Evolutionary conservation across 1,284 basidiomycete species (phyloP).

Genomic region (Rhizoctonia solani): DNA sequence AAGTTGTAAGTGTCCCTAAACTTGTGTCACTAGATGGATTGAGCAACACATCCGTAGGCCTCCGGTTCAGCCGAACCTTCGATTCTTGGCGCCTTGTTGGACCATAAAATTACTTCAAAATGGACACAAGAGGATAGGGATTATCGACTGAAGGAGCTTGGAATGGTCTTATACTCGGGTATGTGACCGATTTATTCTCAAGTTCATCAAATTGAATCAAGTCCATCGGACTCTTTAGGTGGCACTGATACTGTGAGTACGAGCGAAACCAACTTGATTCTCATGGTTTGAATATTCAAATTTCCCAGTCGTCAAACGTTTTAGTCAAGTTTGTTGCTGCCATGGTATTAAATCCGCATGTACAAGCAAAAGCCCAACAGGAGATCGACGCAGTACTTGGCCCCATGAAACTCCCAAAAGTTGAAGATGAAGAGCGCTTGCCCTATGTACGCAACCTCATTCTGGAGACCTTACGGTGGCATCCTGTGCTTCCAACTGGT

Average conservation of each 20-base stretch:
- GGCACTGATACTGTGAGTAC: constrained; percentile 19
- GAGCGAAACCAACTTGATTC: background rate
- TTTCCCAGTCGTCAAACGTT: background rate
- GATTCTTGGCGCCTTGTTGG: constrained; percentile 2
- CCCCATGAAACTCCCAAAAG: background rate
- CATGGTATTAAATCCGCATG: constrained; percentile 23
- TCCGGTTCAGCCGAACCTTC: constrained; percentile 7
- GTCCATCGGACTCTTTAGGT: background rate
- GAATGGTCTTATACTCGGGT: constrained; percentile 8
- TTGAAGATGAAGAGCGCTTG: constrained; percentile 1
- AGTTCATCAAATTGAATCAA: background rate
- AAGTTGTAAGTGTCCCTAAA: constrained; percentile 16
- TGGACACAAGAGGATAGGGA: constrained; percentile 3
- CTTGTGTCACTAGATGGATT: background rate
- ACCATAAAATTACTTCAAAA: background rate
- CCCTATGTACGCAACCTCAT: constrained; percentile 15
- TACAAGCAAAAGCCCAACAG: constrained; percentile 21
- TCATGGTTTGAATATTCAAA: background rate
- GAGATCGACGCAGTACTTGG: constrained; percentile 20
- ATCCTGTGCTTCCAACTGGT: constrained; percentile 26
- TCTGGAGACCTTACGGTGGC: constrained; percentile 19
- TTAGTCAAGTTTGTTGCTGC: constrained; percentile 4
- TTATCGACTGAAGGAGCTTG: background rate
- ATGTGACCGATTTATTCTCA: background rate
- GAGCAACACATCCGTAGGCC: background rate